phyloP scores from a whole-genome alignment of 2,329 filamentous ascomycete genomes.

The Sclerotinia nivalis region DNA sequence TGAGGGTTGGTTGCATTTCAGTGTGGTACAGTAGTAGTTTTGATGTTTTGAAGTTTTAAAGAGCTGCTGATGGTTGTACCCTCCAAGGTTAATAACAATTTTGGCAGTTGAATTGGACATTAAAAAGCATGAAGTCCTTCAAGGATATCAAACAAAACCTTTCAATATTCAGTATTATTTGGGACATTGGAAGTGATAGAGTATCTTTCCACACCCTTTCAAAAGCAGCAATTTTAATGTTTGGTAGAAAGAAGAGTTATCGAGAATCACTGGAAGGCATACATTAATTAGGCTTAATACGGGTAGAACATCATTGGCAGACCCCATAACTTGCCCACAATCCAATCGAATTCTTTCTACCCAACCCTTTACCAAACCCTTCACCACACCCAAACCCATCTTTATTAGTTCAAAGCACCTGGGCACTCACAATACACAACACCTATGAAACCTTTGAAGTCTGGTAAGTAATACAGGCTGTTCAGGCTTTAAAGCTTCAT shows the following conservation, averaged over 20 bases:
- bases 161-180: neutral
- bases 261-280: neutral
- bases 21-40: neutral
- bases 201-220: neutral
- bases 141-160: neutral
- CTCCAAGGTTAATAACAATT: no score
- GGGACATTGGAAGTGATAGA: neutral
- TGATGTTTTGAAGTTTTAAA: neutral
- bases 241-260: neutral
- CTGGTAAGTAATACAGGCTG: no score
- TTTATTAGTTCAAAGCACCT: no score
- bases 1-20: neutral
- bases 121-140: neutral
- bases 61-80: neutral
- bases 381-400: no score
- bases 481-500: no score
- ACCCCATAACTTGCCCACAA: conserved; percentile 3
- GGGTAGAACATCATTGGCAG: neutral
- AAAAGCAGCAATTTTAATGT: neutral
- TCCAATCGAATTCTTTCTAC: neutral
- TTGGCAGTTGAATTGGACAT: neutral
- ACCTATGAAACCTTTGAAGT: no score
- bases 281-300: neutral
- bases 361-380: no score
- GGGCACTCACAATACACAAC: no score